These are phyloP conservation scores for Geranium rotundifolium DNA, from an alignment of 345 rosid genomes.

Conservation along the genomic window DNA sequence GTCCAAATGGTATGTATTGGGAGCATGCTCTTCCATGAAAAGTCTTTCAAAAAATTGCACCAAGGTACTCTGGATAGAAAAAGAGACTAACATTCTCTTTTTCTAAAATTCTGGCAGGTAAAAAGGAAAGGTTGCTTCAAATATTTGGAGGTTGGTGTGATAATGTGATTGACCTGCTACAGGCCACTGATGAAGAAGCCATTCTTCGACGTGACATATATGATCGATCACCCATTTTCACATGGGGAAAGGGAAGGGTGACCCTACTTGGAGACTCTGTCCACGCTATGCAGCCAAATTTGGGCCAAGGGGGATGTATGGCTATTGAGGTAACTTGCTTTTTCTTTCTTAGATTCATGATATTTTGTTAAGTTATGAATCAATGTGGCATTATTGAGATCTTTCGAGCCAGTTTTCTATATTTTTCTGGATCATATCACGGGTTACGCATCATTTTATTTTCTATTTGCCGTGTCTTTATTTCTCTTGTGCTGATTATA, in stretches of 20 bases:
- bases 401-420: no score
- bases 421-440: no score
- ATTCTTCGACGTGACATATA: slow-evolving; percentile 84
- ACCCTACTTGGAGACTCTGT: slow-evolving; percentile 89
- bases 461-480: no score
- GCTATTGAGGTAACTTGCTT: slow-evolving; percentile 70
- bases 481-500: no score
- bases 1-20: slow-evolving; percentile 35
- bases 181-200: slow-evolving; percentile 67
- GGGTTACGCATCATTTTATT: no score
- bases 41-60: background rate
- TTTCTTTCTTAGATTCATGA: background rate
- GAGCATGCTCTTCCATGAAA: background rate
- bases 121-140: slow-evolving; percentile 63
- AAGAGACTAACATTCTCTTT: background rate
- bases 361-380: background rate
- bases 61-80: background rate
- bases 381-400: no score
- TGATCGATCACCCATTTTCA: slow-evolving; percentile 55
- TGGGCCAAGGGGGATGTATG: slow-evolving; percentile 99
- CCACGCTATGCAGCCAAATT: slow-evolving; percentile 92
- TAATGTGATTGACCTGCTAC: slow-evolving; percentile 62
- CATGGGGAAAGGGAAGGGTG: slow-evolving; percentile 89
- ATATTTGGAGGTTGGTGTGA: slow-evolving; percentile 94
- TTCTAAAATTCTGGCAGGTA: slow-evolving; percentile 33